Percentiles rank a stretch among this genome's conserved stretches.
Conservation (phyloP, 2,329 filamentous ascomycete genomes). For the Phialocephala sp. region DNA sequence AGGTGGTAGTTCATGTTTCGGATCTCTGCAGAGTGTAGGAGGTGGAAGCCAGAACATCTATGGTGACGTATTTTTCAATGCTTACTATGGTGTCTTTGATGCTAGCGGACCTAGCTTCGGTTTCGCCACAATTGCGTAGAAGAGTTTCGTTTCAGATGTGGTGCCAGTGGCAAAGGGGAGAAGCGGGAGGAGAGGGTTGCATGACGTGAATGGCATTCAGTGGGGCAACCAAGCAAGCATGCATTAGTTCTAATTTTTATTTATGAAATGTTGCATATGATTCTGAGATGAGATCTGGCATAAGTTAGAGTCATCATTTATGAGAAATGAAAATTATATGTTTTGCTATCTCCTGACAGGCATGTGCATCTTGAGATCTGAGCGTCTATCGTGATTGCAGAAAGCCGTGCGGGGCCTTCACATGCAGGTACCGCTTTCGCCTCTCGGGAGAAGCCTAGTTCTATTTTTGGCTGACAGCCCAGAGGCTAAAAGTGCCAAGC, state of each 20-base stretch:
- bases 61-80: conserved; percentile 44
- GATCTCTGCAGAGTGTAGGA: conserved; percentile 44
- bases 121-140: conserved; percentile 36
- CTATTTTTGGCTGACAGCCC: neutral
- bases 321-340: neutral
- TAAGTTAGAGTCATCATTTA: neutral
- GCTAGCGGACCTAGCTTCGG: conserved; percentile 37
- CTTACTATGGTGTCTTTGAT: conserved; percentile 41
- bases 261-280: neutral
- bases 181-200: neutral
- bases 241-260: neutral
- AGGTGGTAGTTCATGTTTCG: conserved; percentile 42
- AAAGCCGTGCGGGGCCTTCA: neutral
- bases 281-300: neutral
- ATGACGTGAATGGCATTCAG: neutral
- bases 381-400: neutral
- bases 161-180: too few species aligned
- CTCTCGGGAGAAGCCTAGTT: neutral
- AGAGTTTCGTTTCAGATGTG: neutral
- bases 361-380: neutral
- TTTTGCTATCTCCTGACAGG: neutral
- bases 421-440: neutral
- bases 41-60: conserved; percentile 40
- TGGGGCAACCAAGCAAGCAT: too few species aligned
- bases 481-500: too few species aligned